Evolutionary conservation across 1,284 basidiomycete genomes (phyloP), one percentile per base, ranked within the genome.

Genomic region (Rhizopogon parksii): DNA sequence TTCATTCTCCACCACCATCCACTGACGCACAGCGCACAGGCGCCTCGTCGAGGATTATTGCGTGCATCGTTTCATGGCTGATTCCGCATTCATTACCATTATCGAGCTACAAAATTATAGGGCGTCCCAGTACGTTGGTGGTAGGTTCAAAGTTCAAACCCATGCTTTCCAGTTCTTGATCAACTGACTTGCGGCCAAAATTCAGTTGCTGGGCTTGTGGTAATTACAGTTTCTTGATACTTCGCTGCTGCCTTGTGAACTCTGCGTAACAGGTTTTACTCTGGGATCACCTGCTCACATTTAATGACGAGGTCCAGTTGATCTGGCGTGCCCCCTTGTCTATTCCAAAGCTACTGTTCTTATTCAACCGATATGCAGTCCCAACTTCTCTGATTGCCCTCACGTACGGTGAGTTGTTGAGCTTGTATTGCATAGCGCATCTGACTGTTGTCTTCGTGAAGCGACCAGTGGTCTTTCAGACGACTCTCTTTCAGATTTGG

Each of bases 301-400:
- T 79, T 17, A 60, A 63, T 15, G 72, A 75, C 27, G 77, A 79
- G 60, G 66, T 77, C 14, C 54, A 66, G 48, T 59, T 72, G 27
- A 66, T 79, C 17, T 79, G 78, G 77, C 66, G 60, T 6, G 73
- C 75, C 0, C 68, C 55, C 46, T 60, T 63, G 32, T 70, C 70
- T 0, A 54, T 67, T 8, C 66, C 74, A 3, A 79, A 79, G 51
- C 56, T 68, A 37, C 56, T 74, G 4, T 79, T 78, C 59, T 59
- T 79, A 32, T 54, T 74, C 35, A 68, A 75, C 32, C 74, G 77
- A 12, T 79, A 79, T 53, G 45, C 63, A n/a, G 71, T 79, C 6
- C 71, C 75, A 2, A 47, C 58, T 3, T 62, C 60, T 3, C 65
- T 77, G 49, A 54, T 73, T 14, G 49, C 71, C 2, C 66, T 70